Evolutionary conservation across 495 filamentous ascomycete species (phyloP), one percentile per base, ranked within the genome.

Genomic region (Penicillium goetzii): DNA sequence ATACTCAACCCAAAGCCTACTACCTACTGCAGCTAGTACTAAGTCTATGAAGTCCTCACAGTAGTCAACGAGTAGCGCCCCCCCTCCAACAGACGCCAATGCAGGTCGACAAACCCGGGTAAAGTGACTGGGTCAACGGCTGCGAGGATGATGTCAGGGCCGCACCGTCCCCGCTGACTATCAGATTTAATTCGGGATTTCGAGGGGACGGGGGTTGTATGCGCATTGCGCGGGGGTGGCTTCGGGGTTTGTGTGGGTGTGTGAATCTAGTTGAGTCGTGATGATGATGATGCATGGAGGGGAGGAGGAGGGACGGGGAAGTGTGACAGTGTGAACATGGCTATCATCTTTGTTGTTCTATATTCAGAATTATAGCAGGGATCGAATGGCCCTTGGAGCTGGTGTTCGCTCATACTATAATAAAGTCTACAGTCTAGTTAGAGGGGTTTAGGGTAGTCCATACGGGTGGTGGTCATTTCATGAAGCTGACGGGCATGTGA

Each of bases 101-200:
- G 65, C 65, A 68, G 45, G 61, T 68, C 65, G 61, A 64, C 61
- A 17, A 59, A 61, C 58, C 55, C 25, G 61, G 65, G 47, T 36
- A 45, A 38, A 36, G 14, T 17, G 43, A 23, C 43, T 32, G 49
- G 58, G 33, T 12, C 47, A 59, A 49, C 47, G 57, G 26, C 50
- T 32, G 50, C 26, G 50, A 33, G 50, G 26, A 53, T 33, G 26
- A 53, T 47, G 43, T 47, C 43, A 47, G 43, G 43, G 28, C 34
- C 33, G 19, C 58, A 49, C 40, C 17, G 40, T n/a, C 47, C 47
- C 47, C 47, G 25, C 47, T 30, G 25, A 28, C 47, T 28, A 51
- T 30, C 25, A 28, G 25, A 28, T 51, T 51, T 47, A 12, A 14
- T 17, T 28, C 47, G 51, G 51, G 51, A 32, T 34, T 32, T 34